Evolutionary conservation across 805 yeast genomes (phyloP).

Genomic region (Spathaspora passalidarum): DNA sequence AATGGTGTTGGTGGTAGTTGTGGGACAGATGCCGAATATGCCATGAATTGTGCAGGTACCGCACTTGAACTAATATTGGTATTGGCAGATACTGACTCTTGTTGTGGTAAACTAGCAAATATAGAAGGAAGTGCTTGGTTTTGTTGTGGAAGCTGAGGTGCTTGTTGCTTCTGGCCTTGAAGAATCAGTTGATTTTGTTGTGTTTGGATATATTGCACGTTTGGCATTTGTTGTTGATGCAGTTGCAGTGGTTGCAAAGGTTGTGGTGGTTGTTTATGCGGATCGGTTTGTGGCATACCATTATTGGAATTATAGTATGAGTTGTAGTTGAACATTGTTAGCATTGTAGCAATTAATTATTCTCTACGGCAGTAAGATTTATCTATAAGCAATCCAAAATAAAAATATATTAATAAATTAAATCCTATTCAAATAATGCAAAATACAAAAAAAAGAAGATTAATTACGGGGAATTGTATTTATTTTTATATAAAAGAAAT

Average conservation of each 20-base stretch:
- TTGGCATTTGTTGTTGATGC: conserved; percentile 5
- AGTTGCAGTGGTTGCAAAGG: conserved; percentile 6
- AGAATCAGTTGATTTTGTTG: neutral
- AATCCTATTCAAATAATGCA: neutral
- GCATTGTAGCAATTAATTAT: neutral
- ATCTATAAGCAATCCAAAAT: neutral
- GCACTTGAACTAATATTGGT: neutral
- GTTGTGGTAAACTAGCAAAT: conserved; percentile 4
- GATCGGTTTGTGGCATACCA: neutral
- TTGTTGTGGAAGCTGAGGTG: conserved; percentile 1
- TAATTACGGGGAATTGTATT: neutral
- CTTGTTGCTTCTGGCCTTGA: conserved; percentile 1
- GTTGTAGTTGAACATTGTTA: neutral
- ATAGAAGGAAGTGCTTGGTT: conserved; percentile 7
- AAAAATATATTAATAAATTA: neutral
- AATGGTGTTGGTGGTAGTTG: conserved; percentile 5
- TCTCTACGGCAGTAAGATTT: neutral
- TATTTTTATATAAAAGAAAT: neutral
- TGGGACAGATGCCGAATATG: conserved; percentile 1
- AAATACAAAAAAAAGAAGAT: neutral
- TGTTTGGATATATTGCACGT: conserved; percentile 1
- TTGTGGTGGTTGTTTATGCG: conserved; percentile 2
- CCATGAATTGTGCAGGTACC: neutral
- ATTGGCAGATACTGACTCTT: neutral
- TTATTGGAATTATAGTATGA: neutral